phyloP scores from a whole-genome alignment of 23 red algal genomes.

The Cyanidioschyzon merolae region DNA sequence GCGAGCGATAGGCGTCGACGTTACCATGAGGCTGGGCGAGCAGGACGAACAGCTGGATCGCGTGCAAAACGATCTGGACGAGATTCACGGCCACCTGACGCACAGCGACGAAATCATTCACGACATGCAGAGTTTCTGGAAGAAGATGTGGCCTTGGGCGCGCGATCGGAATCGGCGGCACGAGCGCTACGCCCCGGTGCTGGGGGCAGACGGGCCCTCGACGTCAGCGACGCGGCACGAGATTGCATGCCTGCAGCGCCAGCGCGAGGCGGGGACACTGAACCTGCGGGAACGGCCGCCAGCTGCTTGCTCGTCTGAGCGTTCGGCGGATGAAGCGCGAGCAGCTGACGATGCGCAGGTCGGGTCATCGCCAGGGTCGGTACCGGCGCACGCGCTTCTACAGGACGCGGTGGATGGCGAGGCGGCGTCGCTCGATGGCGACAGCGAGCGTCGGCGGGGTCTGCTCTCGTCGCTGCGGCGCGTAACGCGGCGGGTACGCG shows the following conservation, averaged over 20 bases:
- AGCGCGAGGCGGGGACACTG: not conserved
- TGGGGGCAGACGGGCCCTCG: not conserved
- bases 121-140: conserved; percentile 14
- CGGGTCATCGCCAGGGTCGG: not conserved
- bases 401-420: not conserved
- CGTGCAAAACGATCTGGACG: conserved; percentile 11
- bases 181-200: not conserved
- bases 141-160: conserved; percentile 14
- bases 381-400: not conserved
- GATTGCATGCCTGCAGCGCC: not conserved
- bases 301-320: too few relatives aligned
- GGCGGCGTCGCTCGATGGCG: not conserved
- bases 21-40: not conserved
- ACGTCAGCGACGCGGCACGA: not conserved
- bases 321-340: not conserved
- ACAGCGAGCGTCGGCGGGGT: not conserved
- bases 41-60: conserved; percentile 10
- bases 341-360: not conserved
- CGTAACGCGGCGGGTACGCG: not conserved
- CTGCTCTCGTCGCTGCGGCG: not conserved
- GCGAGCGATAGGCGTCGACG: not conserved
- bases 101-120: conserved; percentile 14
- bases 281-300: not conserved
- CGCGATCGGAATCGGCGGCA: conserved; percentile 6
- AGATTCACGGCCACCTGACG: conserved; percentile 16